These are phyloP conservation scores for Reticulomyxa filosa DNA, from an alignment of 78 protist genomes.

Conservation along the genomic window DNA sequence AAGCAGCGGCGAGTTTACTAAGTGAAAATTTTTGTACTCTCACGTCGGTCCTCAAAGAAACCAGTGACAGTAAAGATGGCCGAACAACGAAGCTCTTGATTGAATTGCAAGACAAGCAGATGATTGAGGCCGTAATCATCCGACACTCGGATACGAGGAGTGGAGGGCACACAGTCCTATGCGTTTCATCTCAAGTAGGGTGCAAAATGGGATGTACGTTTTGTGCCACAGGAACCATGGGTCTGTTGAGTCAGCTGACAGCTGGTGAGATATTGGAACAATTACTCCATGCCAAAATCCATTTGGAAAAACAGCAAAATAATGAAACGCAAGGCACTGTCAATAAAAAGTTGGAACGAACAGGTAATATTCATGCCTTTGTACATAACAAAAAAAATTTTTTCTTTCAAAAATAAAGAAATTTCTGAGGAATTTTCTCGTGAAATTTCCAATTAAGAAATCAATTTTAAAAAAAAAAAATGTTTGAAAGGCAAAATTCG, in stretches of 20 bases:
- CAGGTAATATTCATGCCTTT: no score
- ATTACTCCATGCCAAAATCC: background rate
- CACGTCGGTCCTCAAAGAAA: no score
- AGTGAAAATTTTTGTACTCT: no score
- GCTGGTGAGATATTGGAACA: background rate
- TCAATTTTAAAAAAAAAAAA: background rate
- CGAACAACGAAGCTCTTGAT: no score
- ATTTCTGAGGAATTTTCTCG: no score
- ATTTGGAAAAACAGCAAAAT: no score
- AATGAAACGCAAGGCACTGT: no score
- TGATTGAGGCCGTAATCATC: background rate
- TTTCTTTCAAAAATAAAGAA: no score
- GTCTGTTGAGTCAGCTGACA: background rate
- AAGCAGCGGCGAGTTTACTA: no score
- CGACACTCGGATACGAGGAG: background rate
- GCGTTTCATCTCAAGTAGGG: background rate
- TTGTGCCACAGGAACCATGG: conserved; percentile 5
- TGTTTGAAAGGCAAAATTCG: background rate
- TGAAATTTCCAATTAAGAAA: background rate
- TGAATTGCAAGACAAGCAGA: background rate
- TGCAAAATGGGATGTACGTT: background rate
- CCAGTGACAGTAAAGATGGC: no score
- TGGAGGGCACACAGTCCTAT: background rate
- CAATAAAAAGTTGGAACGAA: no score
- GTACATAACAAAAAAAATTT: no score